Evolutionary conservation across 768 basidiomycete genomes (phyloP).

Genomic region (Heimioporus sp.): DNA sequence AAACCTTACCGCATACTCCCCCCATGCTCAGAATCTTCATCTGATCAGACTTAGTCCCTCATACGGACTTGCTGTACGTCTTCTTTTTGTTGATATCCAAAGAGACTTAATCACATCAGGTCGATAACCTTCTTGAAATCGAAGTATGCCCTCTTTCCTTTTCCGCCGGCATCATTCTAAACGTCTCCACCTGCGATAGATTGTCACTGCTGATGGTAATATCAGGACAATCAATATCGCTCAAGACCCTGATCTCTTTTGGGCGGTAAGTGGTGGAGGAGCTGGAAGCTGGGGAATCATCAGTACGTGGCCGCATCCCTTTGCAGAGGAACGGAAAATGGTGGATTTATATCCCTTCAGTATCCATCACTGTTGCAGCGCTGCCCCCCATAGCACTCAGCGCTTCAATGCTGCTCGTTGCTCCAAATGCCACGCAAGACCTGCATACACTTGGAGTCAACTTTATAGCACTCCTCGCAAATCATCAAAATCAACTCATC

Average conservation of each 20-base stretch:
- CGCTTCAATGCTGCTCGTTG: constrained; percentile 4
- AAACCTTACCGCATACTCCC: background rate
- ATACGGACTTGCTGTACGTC: constrained; percentile 1
- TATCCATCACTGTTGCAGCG: constrained; percentile 16
- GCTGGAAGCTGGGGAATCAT: constrained; percentile 50
- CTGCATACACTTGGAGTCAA: constrained; percentile 5
- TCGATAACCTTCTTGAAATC: constrained; percentile 46
- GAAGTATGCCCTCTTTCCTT: constrained; percentile 6
- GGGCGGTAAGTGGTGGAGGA: constrained; percentile 20
- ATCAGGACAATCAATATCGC: constrained; percentile 38
- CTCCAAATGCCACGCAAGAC: constrained; percentile 13
- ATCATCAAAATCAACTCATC: constrained; percentile 11
- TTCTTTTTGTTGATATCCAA: background rate
- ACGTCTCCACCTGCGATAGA: constrained; percentile 2
- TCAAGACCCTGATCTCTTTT: constrained; percentile 35
- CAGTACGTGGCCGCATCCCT: constrained; percentile 10
- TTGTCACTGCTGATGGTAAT: constrained; percentile 42
- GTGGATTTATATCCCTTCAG: background rate
- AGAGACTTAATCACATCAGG: constrained; percentile 24
- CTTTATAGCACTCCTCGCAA: constrained; percentile 18
- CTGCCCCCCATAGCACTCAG: constrained; percentile 8
- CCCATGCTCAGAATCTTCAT: background rate
- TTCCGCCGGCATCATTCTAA: background rate
- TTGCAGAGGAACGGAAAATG: background rate
- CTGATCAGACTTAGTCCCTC: constrained; percentile 17